phyloP scores from a whole-genome alignment of 73 alveolate genomes.

The Paramecium biaurelia region DNA sequence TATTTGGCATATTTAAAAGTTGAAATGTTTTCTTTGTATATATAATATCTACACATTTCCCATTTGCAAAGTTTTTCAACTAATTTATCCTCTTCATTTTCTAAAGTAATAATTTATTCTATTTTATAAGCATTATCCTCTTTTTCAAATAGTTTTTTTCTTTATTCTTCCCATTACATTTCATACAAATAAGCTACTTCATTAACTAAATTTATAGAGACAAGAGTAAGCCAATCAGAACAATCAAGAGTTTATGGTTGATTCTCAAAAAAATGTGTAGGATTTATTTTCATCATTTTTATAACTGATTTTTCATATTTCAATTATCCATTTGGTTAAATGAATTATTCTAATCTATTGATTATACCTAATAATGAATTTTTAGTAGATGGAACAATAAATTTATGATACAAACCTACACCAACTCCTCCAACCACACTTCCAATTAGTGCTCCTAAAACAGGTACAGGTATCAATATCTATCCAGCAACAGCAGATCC shows the following conservation, averaged over 20 bases:
- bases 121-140: not conserved
- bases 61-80: not conserved
- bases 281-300: not conserved
- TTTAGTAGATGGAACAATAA: not conserved
- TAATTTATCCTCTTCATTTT: not conserved
- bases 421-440: conserved; percentile 49
- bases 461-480: conserved; percentile 37
- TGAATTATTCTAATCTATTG: not conserved
- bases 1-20: conserved; percentile 19
- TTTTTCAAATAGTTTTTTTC: not conserved
- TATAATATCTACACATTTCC: not conserved
- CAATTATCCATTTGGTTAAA: not conserved
- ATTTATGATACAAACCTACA: conserved; percentile 21
- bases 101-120: not conserved
- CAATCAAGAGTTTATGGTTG: not conserved
- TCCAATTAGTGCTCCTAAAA: conserved; percentile 41
- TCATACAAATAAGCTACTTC: not conserved
- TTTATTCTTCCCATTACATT: not conserved
- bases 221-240: conserved; percentile 26
- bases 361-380: not conserved
- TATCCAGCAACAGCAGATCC: conserved; percentile 55
- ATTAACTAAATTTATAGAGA: not conserved
- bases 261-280: not conserved
- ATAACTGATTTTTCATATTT: not conserved
- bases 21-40: not conserved